Conservation (phyloP, 108 stramenopile genomes). For the Fragilaria radians region DNA sequence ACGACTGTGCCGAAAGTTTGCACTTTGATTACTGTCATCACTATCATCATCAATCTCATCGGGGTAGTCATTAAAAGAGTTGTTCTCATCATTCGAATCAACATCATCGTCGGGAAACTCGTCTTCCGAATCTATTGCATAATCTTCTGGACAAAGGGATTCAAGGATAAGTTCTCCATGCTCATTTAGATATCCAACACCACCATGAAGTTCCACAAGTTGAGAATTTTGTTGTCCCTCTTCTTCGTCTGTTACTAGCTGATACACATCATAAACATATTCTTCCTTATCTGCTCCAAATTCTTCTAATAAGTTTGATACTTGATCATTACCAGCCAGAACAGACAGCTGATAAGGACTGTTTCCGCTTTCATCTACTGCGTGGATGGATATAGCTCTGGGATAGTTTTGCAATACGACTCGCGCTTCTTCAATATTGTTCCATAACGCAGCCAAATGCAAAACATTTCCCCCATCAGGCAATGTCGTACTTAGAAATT, state of each 20-base stretch:
- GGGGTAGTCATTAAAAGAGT: constrained; percentile 42
- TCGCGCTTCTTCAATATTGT: constrained; percentile 26
- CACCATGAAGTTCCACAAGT: constrained; percentile 45
- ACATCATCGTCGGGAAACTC: constrained; percentile 17
- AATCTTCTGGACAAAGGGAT: constrained; percentile 1
- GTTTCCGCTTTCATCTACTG: constrained; percentile 27
- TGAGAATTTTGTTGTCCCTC: constrained; percentile 5
- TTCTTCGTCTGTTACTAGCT: constrained; percentile 14
- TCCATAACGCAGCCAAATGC: constrained; percentile 43
- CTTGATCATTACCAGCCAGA: constrained; percentile 28
- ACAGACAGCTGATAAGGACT: constrained; percentile 41
- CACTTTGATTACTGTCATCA: not conserved
- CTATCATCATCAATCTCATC: constrained; percentile 22
- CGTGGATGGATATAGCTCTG: constrained; percentile 1
- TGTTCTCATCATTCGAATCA: constrained; percentile 43
- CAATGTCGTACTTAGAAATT: not conserved
- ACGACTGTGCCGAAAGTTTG: not conserved
- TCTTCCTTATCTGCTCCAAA: constrained; percentile 31
- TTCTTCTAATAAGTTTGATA: constrained; percentile 29
- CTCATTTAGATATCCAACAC: constrained; percentile 70
- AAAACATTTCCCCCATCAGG: constrained; percentile 26
- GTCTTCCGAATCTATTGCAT: not conserved
- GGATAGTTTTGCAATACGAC: constrained; percentile 15
- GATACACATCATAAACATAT: constrained; percentile 40
- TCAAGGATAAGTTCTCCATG: constrained; percentile 67